A percentile compares a stretch with the other conserved stretches of the same genome.
phyloP scores from a whole-genome alignment of 1,284 basidiomycete genomes.

The Rhodotorula sp. region DNA sequence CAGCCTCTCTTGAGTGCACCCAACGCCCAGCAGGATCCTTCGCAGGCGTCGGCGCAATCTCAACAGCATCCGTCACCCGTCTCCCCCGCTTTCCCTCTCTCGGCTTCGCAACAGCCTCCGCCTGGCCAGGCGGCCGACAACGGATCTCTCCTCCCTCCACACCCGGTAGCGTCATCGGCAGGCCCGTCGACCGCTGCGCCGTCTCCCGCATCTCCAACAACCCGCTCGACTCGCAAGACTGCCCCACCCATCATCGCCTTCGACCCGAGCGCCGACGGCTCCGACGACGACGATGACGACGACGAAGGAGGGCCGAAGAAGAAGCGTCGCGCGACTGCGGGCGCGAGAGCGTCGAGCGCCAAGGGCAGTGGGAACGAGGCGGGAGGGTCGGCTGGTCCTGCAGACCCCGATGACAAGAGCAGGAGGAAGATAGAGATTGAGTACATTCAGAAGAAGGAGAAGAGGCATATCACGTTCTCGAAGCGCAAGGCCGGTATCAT shows the following conservation, averaged over 20 bases:
- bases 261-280: slow-evolving; percentile 26
- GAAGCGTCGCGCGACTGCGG: slow-evolving; percentile 24
- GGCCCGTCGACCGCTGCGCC: neutral
- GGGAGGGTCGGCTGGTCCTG: neutral
- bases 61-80: neutral
- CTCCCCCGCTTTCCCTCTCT: slow-evolving; percentile 1
- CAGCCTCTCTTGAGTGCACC: neutral
- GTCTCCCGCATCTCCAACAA: neutral
- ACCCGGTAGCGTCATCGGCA: neutral
- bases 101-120: slow-evolving; percentile 6
- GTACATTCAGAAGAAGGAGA: slow-evolving; percentile 65
- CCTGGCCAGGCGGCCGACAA: neutral
- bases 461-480: slow-evolving; percentile 97
- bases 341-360: neutral
- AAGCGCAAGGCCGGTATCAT: slow-evolving; percentile 99
- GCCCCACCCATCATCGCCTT: slow-evolving; percentile 24
- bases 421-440: slow-evolving; percentile 99
- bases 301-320: slow-evolving; percentile 26
- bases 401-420: slow-evolving; percentile 52
- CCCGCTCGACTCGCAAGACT: neutral
- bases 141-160: slow-evolving; percentile 8
- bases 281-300: slow-evolving; percentile 37
- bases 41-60: too few species aligned
- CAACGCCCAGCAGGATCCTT: too few species aligned
- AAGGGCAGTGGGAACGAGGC: neutral